These are phyloP conservation scores for Ophiostoma quercus DNA, from an alignment of 2,329 filamentous ascomycete species.

Conservation along the genomic window DNA sequence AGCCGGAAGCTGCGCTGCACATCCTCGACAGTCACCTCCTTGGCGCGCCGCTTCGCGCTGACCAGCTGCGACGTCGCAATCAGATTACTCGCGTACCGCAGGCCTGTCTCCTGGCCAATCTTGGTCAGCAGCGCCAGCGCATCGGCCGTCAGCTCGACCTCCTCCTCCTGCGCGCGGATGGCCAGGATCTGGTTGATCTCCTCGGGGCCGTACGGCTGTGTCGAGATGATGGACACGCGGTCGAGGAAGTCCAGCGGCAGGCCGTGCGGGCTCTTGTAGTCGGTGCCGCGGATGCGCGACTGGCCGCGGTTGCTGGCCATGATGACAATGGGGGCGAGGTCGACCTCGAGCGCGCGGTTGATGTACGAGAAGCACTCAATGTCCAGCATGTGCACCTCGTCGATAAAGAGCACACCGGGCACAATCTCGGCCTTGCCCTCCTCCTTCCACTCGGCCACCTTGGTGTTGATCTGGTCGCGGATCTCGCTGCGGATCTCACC, in stretches of 20 bases:
- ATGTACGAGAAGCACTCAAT: conserved; percentile 99
- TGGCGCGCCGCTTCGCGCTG: conserved; percentile 75
- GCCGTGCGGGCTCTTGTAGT: conserved; percentile 88
- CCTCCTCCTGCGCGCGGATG: conserved; percentile 91
- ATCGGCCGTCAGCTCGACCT: conserved; percentile 85
- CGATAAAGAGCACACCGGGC: conserved; percentile 93
- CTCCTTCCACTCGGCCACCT: conserved; percentile 98
- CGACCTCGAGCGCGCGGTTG: conserved; percentile 91
- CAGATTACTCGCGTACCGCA: conserved; percentile 95
- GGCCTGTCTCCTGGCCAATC: conserved; percentile 85
- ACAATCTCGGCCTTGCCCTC: conserved; percentile 98
- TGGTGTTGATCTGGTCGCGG: conserved; percentile 97
- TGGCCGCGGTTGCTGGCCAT: conserved; percentile 97
- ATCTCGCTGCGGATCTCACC: conserved; percentile 97
- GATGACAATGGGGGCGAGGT: conserved; percentile 94
- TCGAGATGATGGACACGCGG: conserved; percentile 92
- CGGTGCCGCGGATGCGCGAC: conserved; percentile 86
- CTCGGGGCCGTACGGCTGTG: conserved; percentile 72
- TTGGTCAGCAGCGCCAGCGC: conserved; percentile 90
- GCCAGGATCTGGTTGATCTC: conserved; percentile 90
- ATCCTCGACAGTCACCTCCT: conserved; percentile 78
- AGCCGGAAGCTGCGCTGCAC: conserved; percentile 90
- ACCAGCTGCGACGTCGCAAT: conserved; percentile 92
- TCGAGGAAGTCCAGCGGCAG: conserved; percentile 94
- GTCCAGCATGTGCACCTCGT: conserved; percentile 99